Conservation (phyloP, 805 yeast species). For the Yarrowia phangngaensis region DNA sequence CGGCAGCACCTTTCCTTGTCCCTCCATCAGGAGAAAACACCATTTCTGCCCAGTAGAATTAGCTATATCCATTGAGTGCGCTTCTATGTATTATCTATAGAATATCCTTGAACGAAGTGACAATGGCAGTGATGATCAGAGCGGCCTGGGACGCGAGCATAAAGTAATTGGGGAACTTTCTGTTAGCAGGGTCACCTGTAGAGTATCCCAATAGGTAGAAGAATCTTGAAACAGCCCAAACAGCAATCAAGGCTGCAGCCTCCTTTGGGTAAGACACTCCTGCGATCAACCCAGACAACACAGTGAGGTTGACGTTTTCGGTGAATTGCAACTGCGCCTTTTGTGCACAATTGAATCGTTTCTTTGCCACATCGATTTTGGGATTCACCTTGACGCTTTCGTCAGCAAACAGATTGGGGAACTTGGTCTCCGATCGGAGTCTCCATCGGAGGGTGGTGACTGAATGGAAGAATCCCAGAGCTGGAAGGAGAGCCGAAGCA, state of each 20-base stretch:
- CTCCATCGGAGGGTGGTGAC: constrained; percentile 7
- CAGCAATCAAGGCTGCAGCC: constrained; percentile 7
- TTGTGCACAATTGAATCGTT: constrained; percentile 28
- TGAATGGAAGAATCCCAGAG: constrained; percentile 19
- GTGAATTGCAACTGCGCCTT: constrained; percentile 27
- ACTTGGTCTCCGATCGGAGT: constrained; percentile 6
- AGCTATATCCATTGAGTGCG: too few species aligned
- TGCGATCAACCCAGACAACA: constrained; percentile 9
- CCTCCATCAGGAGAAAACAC: too few species aligned
- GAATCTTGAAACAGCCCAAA: constrained; percentile 21
- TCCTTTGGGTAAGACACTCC: constrained; percentile 17
- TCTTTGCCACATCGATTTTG: constrained; percentile 9
- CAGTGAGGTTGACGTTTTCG: constrained; percentile 23
- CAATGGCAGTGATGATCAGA: too few species aligned
- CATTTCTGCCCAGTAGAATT: too few species aligned
- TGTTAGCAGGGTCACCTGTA: constrained; percentile 21
- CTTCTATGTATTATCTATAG: too few species aligned
- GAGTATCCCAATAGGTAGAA: constrained; percentile 17
- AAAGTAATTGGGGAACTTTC: not conserved
- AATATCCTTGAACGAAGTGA: too few species aligned
- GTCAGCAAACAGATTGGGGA: constrained; percentile 25
- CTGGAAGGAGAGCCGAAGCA: constrained; percentile 14
- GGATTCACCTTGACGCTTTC: constrained; percentile 14
- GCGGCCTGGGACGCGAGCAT: constrained; percentile 1
- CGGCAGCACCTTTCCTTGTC: too few species aligned